Conservation (phyloP, 1,139 yeast genomes). For the Casaregolazyma suthepensis region DNA sequence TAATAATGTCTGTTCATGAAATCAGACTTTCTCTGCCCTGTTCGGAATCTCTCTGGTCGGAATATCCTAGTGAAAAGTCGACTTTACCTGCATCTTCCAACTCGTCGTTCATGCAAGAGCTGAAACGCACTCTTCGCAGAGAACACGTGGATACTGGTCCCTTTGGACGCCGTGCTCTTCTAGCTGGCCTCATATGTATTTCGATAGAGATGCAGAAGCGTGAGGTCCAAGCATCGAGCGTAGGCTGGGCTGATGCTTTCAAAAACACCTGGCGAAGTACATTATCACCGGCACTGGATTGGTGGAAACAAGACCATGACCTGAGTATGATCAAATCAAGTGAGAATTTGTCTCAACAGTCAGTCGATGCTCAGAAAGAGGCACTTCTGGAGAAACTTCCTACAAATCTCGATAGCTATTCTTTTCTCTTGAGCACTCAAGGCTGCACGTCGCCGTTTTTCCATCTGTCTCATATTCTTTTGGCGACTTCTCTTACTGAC, state of each 20-base stretch:
- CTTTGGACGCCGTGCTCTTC: constrained; percentile 58
- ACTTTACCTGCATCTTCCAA: constrained; percentile 20
- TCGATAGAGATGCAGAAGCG: constrained; percentile 71
- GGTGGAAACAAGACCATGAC: constrained; percentile 38
- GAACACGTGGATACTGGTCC: constrained; percentile 43
- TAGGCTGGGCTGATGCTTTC: constrained; percentile 37
- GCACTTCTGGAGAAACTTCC: constrained; percentile 11
- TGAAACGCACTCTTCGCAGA: constrained; percentile 51
- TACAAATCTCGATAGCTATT: constrained; percentile 8
- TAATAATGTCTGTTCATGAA: constrained; percentile 61
- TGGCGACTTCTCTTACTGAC: constrained; percentile 69
- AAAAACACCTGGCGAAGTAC: constrained; percentile 57
- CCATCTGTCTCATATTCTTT: constrained; percentile 59
- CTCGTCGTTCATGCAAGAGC: constrained; percentile 46
- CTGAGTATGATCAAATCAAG: constrained; percentile 12
- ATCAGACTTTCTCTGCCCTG: constrained; percentile 74
- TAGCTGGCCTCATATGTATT: constrained; percentile 66
- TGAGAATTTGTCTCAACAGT: constrained; percentile 4
- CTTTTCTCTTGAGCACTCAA: constrained; percentile 19
- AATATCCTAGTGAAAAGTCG: constrained; percentile 27
- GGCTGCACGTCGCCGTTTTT: constrained; percentile 29
- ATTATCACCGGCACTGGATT: constrained; percentile 55
- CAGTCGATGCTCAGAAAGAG: background rate
- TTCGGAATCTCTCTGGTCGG: constrained; percentile 73
- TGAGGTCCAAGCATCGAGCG: constrained; percentile 50